A percentile compares a stretch with the other conserved stretches of the same genome.
Conservation (phyloP, 495 filamentous ascomycete genomes). For the Penicillium coprophilum region DNA sequence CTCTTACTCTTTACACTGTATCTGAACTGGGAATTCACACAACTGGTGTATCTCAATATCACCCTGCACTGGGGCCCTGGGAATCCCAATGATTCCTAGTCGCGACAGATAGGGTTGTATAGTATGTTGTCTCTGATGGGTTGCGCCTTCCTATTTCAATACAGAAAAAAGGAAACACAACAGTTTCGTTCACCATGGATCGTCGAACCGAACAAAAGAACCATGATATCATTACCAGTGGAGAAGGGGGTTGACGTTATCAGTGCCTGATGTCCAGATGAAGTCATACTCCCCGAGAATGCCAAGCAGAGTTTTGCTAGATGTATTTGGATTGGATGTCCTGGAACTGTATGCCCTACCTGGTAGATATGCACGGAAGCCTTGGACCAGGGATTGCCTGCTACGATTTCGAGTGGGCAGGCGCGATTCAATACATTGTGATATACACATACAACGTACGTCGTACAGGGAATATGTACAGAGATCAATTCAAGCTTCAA, state of each 20-base stretch:
- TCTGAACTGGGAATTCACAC: neutral
- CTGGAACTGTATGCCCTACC: too few species aligned
- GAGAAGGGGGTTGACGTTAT: neutral
- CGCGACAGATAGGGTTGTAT: too few species aligned
- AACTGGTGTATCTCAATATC: too few species aligned
- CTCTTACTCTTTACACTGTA: neutral
- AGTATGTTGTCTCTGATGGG: too few species aligned
- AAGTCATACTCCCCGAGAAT: neutral
- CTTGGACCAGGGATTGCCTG: neutral
- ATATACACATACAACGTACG: constrained; percentile 3
- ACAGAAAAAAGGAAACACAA: too few species aligned
- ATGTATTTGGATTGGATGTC: neutral
- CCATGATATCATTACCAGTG: constrained; percentile 9
- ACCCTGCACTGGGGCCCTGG: too few species aligned
- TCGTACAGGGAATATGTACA: constrained; percentile 11
- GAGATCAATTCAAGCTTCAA: constrained; percentile 1
- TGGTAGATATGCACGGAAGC: too few species aligned
- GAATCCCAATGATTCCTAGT: too few species aligned
- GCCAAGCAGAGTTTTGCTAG: too few species aligned
- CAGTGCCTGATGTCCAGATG: neutral
- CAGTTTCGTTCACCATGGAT: too few species aligned
- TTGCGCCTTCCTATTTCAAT: too few species aligned
- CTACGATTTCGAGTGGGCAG: neutral
- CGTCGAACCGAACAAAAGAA: neutral
- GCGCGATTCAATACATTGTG: neutral